phyloP scores from a whole-genome alignment of 768 basidiomycete genomes.

The Lactarius akahatsu region DNA sequence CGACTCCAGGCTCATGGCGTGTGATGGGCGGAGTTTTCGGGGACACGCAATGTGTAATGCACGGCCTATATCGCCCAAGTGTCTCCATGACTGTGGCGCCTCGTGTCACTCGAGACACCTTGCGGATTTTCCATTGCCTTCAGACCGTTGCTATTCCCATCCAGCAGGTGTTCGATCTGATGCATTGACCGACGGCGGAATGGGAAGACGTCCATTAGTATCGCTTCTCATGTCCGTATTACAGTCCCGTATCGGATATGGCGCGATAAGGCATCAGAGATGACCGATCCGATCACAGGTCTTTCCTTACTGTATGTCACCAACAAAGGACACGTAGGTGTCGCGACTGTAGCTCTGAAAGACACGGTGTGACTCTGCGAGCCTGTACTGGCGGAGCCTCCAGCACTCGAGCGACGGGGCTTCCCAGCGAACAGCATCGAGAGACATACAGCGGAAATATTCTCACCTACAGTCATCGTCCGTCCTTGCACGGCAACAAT shows the following conservation, averaged over 20 bases:
- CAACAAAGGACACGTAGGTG: not conserved
- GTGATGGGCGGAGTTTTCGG: not conserved
- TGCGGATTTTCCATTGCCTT: not conserved
- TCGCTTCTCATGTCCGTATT: not conserved
- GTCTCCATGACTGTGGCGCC: not conserved
- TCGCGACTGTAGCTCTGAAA: not conserved
- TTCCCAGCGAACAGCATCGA: not conserved
- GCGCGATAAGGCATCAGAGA: not conserved
- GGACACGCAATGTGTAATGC: not conserved
- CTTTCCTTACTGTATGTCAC: not conserved
- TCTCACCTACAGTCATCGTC: not conserved
- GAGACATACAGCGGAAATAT: not conserved
- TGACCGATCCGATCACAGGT: not conserved
- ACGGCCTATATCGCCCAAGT: not conserved
- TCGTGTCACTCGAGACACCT: not conserved
- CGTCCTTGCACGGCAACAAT: not conserved
- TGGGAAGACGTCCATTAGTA: not conserved
- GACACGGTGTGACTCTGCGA: not conserved
- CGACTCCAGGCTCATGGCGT: not conserved
- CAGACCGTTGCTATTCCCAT: not conserved
- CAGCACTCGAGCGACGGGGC: not conserved
- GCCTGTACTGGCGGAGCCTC: not conserved
- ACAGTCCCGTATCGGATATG: not conserved
- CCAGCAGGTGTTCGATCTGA: conserved; percentile 2
- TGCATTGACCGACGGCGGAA: not conserved